Evolutionary conservation across 495 filamentous ascomycete genomes (phyloP).

Genomic region (Massariosphaeria phaeospora): DNA sequence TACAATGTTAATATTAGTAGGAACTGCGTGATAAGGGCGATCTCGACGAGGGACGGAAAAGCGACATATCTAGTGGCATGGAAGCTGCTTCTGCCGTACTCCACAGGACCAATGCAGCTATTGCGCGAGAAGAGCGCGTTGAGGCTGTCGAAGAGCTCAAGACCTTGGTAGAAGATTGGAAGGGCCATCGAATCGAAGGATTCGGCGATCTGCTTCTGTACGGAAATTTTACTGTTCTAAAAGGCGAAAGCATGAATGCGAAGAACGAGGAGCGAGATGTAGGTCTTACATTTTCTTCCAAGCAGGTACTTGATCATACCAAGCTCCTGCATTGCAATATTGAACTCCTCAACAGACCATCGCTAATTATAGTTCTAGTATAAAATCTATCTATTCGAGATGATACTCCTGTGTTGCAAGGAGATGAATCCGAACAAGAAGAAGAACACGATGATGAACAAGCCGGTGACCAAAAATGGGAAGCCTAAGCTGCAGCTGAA

Average conservation of each 20-base stretch:
- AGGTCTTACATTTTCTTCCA: slow-evolving; percentile 8
- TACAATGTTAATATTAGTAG: slow-evolving; percentile 44
- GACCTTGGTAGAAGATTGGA: slow-evolving; percentile 93
- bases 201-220: slow-evolving; percentile 87
- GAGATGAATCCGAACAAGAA: slow-evolving; percentile 83
- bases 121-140: slow-evolving; percentile 75
- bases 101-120: slow-evolving; percentile 78
- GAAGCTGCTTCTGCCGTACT: slow-evolving; percentile 72
- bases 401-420: slow-evolving; percentile 95
- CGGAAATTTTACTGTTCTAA: slow-evolving; percentile 90
- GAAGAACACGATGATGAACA: slow-evolving; percentile 61
- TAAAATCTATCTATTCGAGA: slow-evolving; percentile 94
- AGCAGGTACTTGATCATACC: slow-evolving; percentile 3
- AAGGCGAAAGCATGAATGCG: slow-evolving; percentile 67
- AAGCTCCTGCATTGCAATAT: neutral
- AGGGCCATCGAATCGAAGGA: slow-evolving; percentile 78
- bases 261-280: slow-evolving; percentile 43
- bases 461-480: slow-evolving; percentile 64
- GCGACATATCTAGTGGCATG: slow-evolving; percentile 66
- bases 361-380: slow-evolving; percentile 55
- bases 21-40: slow-evolving; percentile 80
- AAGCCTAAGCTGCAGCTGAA: slow-evolving; percentile 86
- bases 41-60: slow-evolving; percentile 58
- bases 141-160: slow-evolving; percentile 77
- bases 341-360: neutral